Percentiles rank a stretch among this genome's conserved stretches.
phyloP scores from a whole-genome alignment of 2,329 filamentous ascomycete species.

The Colletotrichum graminicola region DNA sequence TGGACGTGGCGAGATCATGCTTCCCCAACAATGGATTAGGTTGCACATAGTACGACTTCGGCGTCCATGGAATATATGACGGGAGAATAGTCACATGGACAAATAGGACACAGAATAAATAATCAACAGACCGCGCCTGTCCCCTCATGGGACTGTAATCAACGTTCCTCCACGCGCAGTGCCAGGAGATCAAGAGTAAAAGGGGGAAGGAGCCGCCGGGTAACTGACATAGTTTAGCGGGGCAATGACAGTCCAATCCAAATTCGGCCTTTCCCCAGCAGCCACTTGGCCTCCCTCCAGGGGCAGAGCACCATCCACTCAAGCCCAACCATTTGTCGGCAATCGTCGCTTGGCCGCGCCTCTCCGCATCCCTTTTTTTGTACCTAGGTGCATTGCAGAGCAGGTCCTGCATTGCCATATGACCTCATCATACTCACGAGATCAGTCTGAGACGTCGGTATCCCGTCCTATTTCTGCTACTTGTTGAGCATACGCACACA shows the following conservation, averaged over 20 bases:
- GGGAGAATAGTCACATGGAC: neutral
- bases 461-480: conserved; percentile 18
- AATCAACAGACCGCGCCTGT: conserved; percentile 1
- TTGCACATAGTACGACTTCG: neutral
- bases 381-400: neutral
- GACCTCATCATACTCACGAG: conserved; percentile 42
- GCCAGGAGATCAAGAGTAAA: too few species aligned
- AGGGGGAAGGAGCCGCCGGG: neutral
- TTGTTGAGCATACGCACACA: conserved; percentile 10
- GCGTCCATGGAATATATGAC: neutral
- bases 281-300: conserved; percentile 16
- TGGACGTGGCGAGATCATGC: neutral
- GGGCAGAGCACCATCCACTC: conserved; percentile 10
- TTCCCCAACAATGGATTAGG: neutral
- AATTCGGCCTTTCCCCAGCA: conserved; percentile 24
- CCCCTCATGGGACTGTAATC: conserved; percentile 20
- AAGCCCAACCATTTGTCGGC: conserved; percentile 38
- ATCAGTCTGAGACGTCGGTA: conserved; percentile 40
- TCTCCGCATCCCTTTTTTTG: conserved; percentile 33
- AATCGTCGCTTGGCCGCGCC: conserved; percentile 39
- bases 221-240: conserved; percentile 30
- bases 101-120: conserved; percentile 6
- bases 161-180: neutral
- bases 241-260: conserved; percentile 20
- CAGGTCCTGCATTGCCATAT: conserved; percentile 26